These are phyloP conservation scores for Pseudoscleropodium purum DNA, from an alignment of 225 moss, liverwort and hornwort species.

Conservation along the genomic window DNA sequence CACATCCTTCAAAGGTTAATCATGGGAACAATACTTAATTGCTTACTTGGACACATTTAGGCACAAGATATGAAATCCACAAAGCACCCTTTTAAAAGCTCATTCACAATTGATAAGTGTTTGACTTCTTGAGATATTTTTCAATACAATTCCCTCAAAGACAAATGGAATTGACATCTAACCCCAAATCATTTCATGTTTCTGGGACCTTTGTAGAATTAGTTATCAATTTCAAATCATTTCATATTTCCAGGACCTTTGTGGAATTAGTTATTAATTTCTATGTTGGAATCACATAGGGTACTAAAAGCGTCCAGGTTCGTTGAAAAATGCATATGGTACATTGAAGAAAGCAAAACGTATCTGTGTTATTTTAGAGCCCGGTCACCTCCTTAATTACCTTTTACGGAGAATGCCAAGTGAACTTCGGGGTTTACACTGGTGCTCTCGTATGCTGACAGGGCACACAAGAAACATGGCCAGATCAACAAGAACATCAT, in stretches of 20 bases:
- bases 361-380: too few species aligned
- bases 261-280: neutral
- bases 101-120: neutral
- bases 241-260: neutral
- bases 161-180: neutral
- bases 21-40: neutral
- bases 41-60: too few species aligned
- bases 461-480: too few species aligned
- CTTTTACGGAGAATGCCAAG: too few species aligned
- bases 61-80: neutral
- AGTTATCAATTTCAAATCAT: too few species aligned
- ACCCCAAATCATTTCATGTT: neutral
- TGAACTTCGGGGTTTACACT: neutral
- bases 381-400: neutral
- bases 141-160: neutral
- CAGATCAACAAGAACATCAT: neutral
- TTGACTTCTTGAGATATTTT: neutral
- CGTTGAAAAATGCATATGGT: too few species aligned
- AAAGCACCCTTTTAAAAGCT: neutral
- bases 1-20: too few species aligned
- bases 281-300: neutral
- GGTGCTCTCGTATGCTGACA: neutral
- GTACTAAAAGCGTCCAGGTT: neutral
- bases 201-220: too few species aligned
- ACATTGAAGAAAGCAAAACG: neutral